Base-by-base conservation (phyloP, 2,329 filamentous ascomycete genomes). In the Colletotrichum sansevieriae region DNA sequence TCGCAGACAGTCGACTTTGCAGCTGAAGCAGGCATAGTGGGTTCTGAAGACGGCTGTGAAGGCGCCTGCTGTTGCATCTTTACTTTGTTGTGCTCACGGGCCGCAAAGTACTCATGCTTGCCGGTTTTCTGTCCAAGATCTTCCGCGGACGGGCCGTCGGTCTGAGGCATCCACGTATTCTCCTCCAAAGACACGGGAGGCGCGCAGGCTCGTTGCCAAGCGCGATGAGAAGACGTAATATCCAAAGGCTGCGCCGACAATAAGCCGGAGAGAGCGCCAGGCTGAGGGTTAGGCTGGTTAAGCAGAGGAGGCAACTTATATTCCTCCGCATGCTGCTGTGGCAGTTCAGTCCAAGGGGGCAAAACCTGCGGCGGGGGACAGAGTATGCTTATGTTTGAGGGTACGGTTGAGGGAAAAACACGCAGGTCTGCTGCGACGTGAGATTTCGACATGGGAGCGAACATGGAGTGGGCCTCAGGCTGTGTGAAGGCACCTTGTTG, bases 31-130 rank as follows among this genome's bases (percentile, higher is more conserved):
- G 52, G 20, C 33, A 39, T 33, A 18, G 18, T 25, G 35, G 56
- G 22, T 9, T 20, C 37, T n/a, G 56, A 13, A n/a, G 41, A 46
- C 15, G 35, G 15, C 35, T 56, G 10, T 20, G 10, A 25, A 9
- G 5, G 13, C 29, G 47, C 20, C 7, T 63, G 39, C 7, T 33
- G 37, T 20, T 33, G 49, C n/a, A 63, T 29, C 12, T 41, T 41
- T 22, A 46, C 61, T 41, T 75, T 79, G 60, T 82, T 83, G 22
- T 75, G 72, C 54, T 80, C 81, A 29, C 82, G 75, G 6, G 82
- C 81, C 3, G 73, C 73, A 58, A 83, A 83, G 58, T 73, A 83
- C 22, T 81, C 80, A 9, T 67, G 67, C 57, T 82, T 83, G 1
- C 79, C 81, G 3, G 76, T 78, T 58, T 74, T 78, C 25, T 75